Evolutionary conservation across 768 basidiomycete genomes (phyloP).

Genomic region (Boletus speciosus): DNA sequence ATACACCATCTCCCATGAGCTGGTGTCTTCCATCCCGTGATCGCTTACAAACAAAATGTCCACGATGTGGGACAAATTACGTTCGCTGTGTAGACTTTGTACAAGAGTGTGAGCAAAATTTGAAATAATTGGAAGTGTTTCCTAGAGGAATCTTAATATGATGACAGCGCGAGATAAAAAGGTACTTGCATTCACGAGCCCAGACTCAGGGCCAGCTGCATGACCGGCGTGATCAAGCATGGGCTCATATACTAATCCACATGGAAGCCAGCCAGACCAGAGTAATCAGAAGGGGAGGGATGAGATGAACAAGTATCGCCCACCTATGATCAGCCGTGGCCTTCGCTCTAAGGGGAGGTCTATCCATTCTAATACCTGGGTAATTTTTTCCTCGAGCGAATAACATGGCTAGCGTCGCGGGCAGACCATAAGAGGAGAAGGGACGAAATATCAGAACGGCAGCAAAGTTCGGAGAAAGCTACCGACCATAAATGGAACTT

Average conservation of each 20-base stretch:
- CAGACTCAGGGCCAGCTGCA: constrained; percentile 58
- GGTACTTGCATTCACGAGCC: constrained; percentile 58
- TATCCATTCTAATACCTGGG: constrained; percentile 73
- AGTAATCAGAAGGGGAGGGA: neutral
- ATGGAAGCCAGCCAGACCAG: neutral
- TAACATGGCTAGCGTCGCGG: neutral
- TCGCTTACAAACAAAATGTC: constrained; percentile 86
- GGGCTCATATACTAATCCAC: constrained; percentile 64
- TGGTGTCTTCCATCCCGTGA: constrained; percentile 85
- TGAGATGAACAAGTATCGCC: constrained; percentile 1
- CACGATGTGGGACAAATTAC: constrained; percentile 76
- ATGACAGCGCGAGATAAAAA: neutral
- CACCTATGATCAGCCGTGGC: constrained; percentile 73
- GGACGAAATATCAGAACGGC: neutral
- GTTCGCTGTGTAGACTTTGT: constrained; percentile 48
- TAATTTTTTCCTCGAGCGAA: constrained; percentile 49
- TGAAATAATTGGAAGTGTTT: constrained; percentile 63
- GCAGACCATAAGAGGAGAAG: neutral
- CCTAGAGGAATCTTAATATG: constrained; percentile 35
- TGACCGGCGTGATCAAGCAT: constrained; percentile 86
- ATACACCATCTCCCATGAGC: constrained; percentile 67
- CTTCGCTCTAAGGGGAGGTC: constrained; percentile 57
- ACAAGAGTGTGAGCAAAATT: constrained; percentile 53
- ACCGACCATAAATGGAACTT: constrained; percentile 16
- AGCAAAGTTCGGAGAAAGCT: neutral